Evolutionary conservation across 2,329 filamentous ascomycete species (phyloP).

Genomic region (Akanthomyces lecanii): DNA sequence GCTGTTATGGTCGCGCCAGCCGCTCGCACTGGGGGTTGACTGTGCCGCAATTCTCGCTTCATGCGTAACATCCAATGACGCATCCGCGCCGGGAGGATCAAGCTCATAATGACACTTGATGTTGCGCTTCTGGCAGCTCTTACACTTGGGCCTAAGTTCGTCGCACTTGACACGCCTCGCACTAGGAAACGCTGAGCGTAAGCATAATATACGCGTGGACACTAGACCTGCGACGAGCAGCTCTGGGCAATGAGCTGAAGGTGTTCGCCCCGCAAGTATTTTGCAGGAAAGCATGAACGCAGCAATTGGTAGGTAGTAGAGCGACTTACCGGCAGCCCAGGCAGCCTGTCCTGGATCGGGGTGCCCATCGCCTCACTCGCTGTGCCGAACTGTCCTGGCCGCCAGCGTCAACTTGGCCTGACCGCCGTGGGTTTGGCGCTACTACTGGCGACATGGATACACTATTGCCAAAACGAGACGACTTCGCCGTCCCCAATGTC

Average conservation of each 20-base stretch:
- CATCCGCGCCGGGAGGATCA: background rate
- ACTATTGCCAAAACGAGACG: background rate
- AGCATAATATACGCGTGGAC: background rate
- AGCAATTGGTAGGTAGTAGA: background rate
- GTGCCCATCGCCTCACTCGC: background rate
- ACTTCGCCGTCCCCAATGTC: background rate
- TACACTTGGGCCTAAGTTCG: background rate
- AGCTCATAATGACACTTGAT: background rate
- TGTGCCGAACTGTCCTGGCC: background rate
- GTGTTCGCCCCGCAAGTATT: too few relatives aligned
- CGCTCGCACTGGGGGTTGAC: too few relatives aligned
- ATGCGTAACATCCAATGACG: background rate
- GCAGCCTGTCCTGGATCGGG: slow-evolving; percentile 1
- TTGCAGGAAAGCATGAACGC: background rate
- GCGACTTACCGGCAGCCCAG: background rate
- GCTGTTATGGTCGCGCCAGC: too few relatives aligned
- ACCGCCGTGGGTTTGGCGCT: background rate
- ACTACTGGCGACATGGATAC: background rate
- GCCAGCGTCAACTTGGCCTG: background rate
- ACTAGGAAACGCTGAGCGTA: background rate
- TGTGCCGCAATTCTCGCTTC: background rate
- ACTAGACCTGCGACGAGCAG: background rate
- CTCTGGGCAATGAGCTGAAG: too few relatives aligned
- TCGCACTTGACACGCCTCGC: slow-evolving; percentile 1
- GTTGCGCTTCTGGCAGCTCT: background rate